Percentiles rank a stretch among this genome's conserved stretches.
Evolutionary conservation across 1,139 yeast species (phyloP).

Genomic region (Diutina neorugosa): DNA sequence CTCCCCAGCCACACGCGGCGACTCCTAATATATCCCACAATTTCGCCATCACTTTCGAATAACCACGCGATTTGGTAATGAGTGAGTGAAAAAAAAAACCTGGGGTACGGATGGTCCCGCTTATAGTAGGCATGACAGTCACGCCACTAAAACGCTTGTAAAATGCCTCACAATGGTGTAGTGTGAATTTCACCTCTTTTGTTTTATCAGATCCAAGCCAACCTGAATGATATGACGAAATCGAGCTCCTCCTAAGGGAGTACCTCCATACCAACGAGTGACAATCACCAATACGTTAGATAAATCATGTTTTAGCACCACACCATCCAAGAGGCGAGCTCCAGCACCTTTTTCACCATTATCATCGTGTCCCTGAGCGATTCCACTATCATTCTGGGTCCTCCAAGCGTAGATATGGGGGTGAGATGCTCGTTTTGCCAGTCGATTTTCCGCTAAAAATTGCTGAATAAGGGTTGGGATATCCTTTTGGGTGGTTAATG

Average conservation of each 20-base stretch:
- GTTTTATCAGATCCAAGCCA: slow-evolving; percentile 21
- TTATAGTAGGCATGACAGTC: no score
- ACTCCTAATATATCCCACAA: neutral
- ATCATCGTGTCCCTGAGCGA: slow-evolving; percentile 43
- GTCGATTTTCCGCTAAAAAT: slow-evolving; percentile 27
- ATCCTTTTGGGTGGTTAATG: slow-evolving; percentile 22
- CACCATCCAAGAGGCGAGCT: slow-evolving; percentile 31
- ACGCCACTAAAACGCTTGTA: no score
- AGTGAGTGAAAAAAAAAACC: no score
- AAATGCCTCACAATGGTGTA: no score
- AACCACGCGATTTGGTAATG: no score
- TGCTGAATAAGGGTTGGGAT: slow-evolving; percentile 24
- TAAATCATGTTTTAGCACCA: slow-evolving; percentile 30
- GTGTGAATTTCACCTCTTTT: no score
- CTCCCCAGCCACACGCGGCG: neutral
- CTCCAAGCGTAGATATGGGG: slow-evolving; percentile 64
- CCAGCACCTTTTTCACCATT: slow-evolving; percentile 65
- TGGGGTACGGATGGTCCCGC: no score
- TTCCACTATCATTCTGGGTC: slow-evolving; percentile 15
- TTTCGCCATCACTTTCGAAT: neutral
- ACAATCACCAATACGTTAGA: slow-evolving; percentile 48
- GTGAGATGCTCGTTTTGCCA: slow-evolving; percentile 43
- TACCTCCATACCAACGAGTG: slow-evolving; percentile 67
- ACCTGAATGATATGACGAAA: slow-evolving; percentile 49
- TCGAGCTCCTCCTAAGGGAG: slow-evolving; percentile 50